Base-by-base conservation (phyloP, 495 filamentous ascomycete genomes). In the Aspergillus steynii region DNA sequence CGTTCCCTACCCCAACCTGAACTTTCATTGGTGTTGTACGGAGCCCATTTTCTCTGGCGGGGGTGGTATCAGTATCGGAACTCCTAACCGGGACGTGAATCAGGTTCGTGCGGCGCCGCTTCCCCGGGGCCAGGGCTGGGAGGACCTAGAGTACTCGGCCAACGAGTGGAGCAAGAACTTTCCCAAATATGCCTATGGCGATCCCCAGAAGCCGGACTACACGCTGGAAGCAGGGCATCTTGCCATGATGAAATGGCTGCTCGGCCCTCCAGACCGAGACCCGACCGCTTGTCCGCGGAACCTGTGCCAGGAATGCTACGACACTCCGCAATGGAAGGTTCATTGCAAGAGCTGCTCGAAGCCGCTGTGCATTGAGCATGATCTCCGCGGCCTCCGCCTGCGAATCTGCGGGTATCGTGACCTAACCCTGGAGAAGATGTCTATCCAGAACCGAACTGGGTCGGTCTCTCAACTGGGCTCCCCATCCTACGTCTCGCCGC, bases 21-120 rank as follows among this genome's bases (percentile, higher is more conserved):
- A 77, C 29, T 83, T 84, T 63, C 77, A 83, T 58, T 87, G 84
- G 84, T 87, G 85, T 71, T 87, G 85, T 59, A 79, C 83, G n/a
- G 82, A 85, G 56, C 85, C 85, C 2, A 80, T 83, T 47, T 85
- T 86, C 65, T 86, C 85, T 20, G 83, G 83, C 4, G 83, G 85
- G n/a, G 85, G 84, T 54, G 82, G 83, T 5, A 85, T 86, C 61
- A 83, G 81, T 53, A 83, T 86, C 45, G 72, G 82, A 12, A 80
- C 82, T 25, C 76, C 76, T 0, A 82, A 75, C 59, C 75, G 80
- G 47, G 82, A 83, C 59, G 80, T 81, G 10, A 83, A 86, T 54
- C 77, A 80, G 50, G 79, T 87, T 9, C 81, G 84, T 28, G 82
- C 84, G 25, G 83, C 79, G 20, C 85, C 85, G 64, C 68, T 87